Base-by-base conservation (phyloP, 306 rosid genomes). In the Lagenaria siceraria region DNA sequence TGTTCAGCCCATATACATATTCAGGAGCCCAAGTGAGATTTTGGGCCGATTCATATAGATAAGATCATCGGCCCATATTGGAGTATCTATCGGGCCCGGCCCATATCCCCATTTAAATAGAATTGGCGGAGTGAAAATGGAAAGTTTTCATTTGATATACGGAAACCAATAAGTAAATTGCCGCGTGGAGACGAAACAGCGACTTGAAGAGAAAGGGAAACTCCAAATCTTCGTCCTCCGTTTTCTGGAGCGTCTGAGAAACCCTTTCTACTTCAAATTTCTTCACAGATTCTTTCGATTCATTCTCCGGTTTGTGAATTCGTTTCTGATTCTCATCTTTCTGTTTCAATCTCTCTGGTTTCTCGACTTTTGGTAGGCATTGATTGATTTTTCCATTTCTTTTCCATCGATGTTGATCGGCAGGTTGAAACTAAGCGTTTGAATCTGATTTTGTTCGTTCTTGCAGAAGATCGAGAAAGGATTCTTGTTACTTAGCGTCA, bases 391-490 rank as follows among this genome's bases (percentile, higher is more conserved):
- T 51, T 46, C 52, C 17, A 11, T 46, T 15, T 25, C 0, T 1
- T 48, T 71, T 14, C 8, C 24, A 1, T 10, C 3, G 22, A 55
- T 15, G 60, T 24, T 48, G 77, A 73, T 73, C 27, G 15, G 21
- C 40, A 6, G 21, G 4, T 17, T 13, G 56, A 19, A 70, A 27
- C 76, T 51, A 51, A 33, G 77, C 54, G 63, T 69, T 65, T 73
- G 21, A 51, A 60, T 75, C 75, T 77, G 1, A 51, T 59, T 35
- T 19, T 75, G 74, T 74, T 71, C 58, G 13, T 49, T 59, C 36
- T 61, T 85, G 78, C 80, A 83, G 84, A 80, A 78, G 86, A 70
- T 70, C 71, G 75, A 78, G 58, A 42, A 49, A 17, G 69, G 81
- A 59, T 80, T 82, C 25, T 19, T 42, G 36, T 85, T 22, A 54